These are phyloP conservation scores for Phalaenopsis equestris DNA, from an alignment of 106 monocot genomes.

Conservation along the genomic window DNA sequence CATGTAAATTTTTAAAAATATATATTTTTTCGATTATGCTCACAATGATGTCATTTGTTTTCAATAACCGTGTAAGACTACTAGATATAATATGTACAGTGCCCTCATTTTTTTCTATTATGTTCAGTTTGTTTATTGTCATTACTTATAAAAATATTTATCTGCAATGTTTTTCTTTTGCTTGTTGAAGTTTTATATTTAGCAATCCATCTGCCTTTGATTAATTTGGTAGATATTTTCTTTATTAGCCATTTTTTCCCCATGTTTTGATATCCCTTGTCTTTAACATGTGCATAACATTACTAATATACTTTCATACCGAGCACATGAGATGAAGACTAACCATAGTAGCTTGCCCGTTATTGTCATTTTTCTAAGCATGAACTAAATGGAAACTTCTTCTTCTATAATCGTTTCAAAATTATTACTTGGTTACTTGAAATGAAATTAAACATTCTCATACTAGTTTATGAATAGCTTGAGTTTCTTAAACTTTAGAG, in stretches of 20 bases:
- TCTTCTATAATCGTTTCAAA: neutral
- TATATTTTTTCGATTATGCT: neutral
- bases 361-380: neutral
- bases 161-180: neutral
- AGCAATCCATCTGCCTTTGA: neutral
- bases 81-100: neutral
- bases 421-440: neutral
- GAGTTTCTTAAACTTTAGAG: neutral
- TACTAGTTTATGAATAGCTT: neutral
- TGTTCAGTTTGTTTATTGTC: too few relatives aligned
- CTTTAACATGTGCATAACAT: neutral
- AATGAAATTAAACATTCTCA: neutral
- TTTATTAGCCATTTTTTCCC: neutral
- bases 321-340: neutral
- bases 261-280: neutral
- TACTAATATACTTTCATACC: neutral
- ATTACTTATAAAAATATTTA: neutral
- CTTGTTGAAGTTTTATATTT: neutral
- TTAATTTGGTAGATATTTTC: neutral
- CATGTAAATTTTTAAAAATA: neutral
- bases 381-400: neutral
- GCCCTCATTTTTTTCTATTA: neutral
- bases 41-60: neutral
- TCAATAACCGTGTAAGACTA: neutral
- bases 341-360: neutral